Evolutionary conservation across 1,284 basidiomycete species (phyloP), one percentile per base, ranked within the genome.

Genomic region (Ganoderma lucidum): DNA sequence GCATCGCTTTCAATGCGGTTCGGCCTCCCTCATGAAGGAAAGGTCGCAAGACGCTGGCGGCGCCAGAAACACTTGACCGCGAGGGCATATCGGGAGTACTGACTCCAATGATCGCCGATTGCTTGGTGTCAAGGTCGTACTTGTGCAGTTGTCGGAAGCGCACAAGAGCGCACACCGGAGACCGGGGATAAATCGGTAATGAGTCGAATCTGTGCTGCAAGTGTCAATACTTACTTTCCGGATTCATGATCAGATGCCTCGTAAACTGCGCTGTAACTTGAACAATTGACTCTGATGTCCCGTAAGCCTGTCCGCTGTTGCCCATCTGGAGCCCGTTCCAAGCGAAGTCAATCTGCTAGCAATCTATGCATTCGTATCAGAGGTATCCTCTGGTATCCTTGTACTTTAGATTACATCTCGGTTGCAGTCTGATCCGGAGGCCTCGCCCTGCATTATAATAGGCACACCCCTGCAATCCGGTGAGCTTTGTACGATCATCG

Each of bases 1-100:
- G 74, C 64, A 67, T 68, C 62, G 66, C 77, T 37, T 66, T 67
- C 48, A 64, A 51, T 17, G 78, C 75, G 63, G 77, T 77, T 53
- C 78, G 76, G 67, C 71, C 74, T 19, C 62, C 75, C 10, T 9
- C 39, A 14, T 9, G 39, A 41, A 35, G 35, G 35, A 35, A 8
- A 5, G 8, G 4, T 35, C 35, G 17, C 17, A 8, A 45, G 44
- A 77, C 77, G 71, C 6, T 71, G 44, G 74, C 42, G 44, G 74
- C 42, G 17, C 42, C 12, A 19, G 74, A 39, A 35, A 35, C 35
- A 77, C 23, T 74, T 60, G 75, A 78, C 63, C 69, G 75, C 51
- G 72, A 76, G 65, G 70, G 75, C n/a, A 9, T 23, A 9, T 48
- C 45, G 45, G 45, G 19, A 23, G 45, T 44, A 9, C 17, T 6